These are phyloP conservation scores for Biscogniauxia sp. DNA, from an alignment of 2,329 filamentous ascomycete species.

Conservation along the genomic window DNA sequence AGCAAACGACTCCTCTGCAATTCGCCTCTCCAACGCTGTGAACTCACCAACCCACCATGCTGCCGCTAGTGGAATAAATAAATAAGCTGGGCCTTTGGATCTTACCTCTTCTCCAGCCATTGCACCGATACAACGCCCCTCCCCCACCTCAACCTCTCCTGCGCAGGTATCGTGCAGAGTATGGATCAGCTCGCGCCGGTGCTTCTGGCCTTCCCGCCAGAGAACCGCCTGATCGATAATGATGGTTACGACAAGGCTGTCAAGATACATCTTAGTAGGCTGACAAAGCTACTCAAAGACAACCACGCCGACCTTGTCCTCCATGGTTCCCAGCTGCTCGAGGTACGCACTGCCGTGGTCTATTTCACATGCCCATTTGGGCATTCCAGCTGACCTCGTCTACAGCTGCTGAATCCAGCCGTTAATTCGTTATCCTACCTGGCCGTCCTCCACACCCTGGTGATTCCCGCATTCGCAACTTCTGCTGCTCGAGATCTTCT, in stretches of 20 bases:
- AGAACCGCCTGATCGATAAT: conserved; percentile 25
- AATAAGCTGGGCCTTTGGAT: not conserved
- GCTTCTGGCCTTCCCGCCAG: conserved; percentile 43
- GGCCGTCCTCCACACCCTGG: conserved; percentile 42
- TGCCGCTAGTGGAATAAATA: not conserved
- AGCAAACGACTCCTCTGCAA: not conserved
- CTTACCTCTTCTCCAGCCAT: not conserved
- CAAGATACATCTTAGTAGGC: conserved; percentile 36
- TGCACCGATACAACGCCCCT: not conserved
- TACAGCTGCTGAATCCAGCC: conserved; percentile 46
- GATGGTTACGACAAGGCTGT: conserved; percentile 41
- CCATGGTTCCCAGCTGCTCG: conserved; percentile 39
- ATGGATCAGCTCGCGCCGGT: conserved; percentile 39
- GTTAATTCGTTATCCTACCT: conserved; percentile 53
- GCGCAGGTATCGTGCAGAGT: conserved; percentile 6
- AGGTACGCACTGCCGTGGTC: conserved; percentile 29
- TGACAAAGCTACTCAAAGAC: conserved; percentile 39
- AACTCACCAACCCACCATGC: not conserved
- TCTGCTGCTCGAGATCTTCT: conserved; percentile 28
- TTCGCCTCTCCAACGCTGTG: not conserved
- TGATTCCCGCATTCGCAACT: conserved; percentile 34
- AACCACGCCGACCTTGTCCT: conserved; percentile 31
- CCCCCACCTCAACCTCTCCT: not conserved
- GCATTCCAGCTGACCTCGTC: not conserved
- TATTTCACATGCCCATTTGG: not conserved